A percentile compares a stretch with the other conserved stretches of the same genome.
phyloP scores from a whole-genome alignment of 176 grass and related monocot species.

The Bromus sterilis region DNA sequence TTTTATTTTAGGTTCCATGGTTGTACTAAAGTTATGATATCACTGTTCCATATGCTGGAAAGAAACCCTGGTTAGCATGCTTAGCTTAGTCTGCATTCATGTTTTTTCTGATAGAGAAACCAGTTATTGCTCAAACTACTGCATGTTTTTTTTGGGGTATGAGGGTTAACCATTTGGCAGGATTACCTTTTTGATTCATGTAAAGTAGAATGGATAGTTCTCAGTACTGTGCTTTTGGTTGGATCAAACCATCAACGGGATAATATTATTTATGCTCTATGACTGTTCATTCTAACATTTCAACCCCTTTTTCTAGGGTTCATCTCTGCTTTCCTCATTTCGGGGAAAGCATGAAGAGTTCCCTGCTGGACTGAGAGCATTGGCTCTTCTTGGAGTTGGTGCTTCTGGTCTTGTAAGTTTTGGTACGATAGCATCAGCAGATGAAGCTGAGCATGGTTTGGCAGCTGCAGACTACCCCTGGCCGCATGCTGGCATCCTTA shows the following conservation, averaged over 20 bases:
- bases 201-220: neutral
- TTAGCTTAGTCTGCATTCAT: neutral
- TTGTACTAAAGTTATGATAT: neutral
- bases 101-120: neutral
- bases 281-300: neutral
- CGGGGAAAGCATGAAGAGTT: slow-evolving; percentile 56
- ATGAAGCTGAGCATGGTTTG: slow-evolving; percentile 94
- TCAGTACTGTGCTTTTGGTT: neutral
- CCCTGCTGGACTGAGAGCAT: slow-evolving; percentile 59
- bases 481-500: slow-evolving; percentile 96
- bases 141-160: neutral
- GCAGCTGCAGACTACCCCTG: slow-evolving; percentile 75
- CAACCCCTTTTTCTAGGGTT: slow-evolving; percentile 35
- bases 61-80: neutral
- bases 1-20: neutral
- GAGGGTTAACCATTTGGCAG: neutral
- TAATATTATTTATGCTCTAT: neutral
- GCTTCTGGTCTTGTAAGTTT: slow-evolving; percentile 72
- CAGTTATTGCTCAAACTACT: neutral
- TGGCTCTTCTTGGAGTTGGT: slow-evolving; percentile 77
- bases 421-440: slow-evolving; percentile 71
- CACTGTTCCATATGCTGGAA: neutral
- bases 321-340: slow-evolving; percentile 48
- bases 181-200: neutral
- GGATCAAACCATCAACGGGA: neutral